Conservation (phyloP, 164 flowering plant species). For the Vitis rotundifolia region DNA sequence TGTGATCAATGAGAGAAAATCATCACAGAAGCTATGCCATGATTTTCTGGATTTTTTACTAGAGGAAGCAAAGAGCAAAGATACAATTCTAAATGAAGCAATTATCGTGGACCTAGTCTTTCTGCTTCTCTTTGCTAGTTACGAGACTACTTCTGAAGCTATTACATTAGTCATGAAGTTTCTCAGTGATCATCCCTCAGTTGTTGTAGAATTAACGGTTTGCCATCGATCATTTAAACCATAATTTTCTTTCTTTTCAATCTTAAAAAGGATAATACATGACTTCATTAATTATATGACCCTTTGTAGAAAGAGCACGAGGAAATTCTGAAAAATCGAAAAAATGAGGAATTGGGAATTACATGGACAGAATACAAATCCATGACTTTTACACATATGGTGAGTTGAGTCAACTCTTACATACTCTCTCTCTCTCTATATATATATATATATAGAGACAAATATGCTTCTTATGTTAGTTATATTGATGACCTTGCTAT, state of each 20-base stretch:
- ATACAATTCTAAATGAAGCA: not conserved
- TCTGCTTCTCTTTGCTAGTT: not conserved
- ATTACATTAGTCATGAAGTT: slow-evolving; percentile 1
- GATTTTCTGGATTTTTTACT: slow-evolving; percentile 3
- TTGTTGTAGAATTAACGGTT: slow-evolving; percentile 3
- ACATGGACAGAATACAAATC: slow-evolving; percentile 7
- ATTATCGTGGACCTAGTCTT: not conserved
- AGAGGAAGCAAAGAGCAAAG: not conserved
- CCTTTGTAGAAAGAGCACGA: slow-evolving; percentile 1
- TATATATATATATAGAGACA: too few relatives aligned
- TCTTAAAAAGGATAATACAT: too few relatives aligned
- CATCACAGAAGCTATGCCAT: not conserved
- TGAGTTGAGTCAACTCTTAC: not conserved
- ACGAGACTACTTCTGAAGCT: slow-evolving; percentile 1
- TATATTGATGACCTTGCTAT: not conserved
- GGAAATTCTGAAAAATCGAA: slow-evolving; percentile 1
- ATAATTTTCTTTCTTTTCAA: not conserved
- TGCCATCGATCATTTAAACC: not conserved
- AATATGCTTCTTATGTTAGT: too few relatives aligned
- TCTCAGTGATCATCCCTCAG: slow-evolving; percentile 3
- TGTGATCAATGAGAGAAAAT: not conserved
- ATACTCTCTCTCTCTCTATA: too few relatives aligned
- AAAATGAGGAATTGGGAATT: not conserved
- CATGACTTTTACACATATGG: slow-evolving; percentile 8
- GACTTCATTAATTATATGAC: too few relatives aligned